These are phyloP conservation scores for Torulaspora globosa DNA, from an alignment of 1,139 yeast genomes.

Conservation along the genomic window DNA sequence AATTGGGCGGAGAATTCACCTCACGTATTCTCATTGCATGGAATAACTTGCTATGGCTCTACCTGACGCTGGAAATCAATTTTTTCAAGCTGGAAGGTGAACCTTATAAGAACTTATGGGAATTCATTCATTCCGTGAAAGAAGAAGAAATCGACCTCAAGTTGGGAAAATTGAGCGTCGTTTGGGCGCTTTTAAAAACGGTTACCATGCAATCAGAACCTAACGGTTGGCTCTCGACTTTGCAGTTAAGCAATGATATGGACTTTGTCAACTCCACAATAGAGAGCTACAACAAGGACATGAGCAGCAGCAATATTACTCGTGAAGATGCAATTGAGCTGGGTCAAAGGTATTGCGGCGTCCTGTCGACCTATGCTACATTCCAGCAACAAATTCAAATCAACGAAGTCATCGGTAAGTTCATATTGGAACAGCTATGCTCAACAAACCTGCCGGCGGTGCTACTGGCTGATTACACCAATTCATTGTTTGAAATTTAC, in stretches of 20 bases:
- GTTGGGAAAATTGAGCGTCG: slow-evolving; percentile 50
- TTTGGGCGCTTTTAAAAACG: slow-evolving; percentile 58
- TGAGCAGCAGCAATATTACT: slow-evolving; percentile 14
- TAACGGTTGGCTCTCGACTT: slow-evolving; percentile 17
- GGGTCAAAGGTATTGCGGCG: slow-evolving; percentile 40
- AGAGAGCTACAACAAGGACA: slow-evolving; percentile 23
- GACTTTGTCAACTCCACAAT: slow-evolving; percentile 24
- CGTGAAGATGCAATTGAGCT: slow-evolving; percentile 27
- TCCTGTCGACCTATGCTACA: slow-evolving; percentile 54
- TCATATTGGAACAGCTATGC: slow-evolving; percentile 40
- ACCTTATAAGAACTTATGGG: slow-evolving; percentile 41
- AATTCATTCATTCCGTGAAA: slow-evolving; percentile 27
- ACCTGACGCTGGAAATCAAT: slow-evolving; percentile 25
- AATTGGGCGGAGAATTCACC: slow-evolving; percentile 44
- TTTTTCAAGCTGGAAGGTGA: slow-evolving; percentile 23
- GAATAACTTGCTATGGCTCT: slow-evolving; percentile 64
- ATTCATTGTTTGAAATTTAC: slow-evolving; percentile 70
- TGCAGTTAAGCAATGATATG: slow-evolving; percentile 25
- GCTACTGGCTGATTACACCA: slow-evolving; percentile 56
- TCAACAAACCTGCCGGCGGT: slow-evolving; percentile 31
- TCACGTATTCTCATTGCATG: slow-evolving; percentile 60
- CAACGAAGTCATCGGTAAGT: slow-evolving; percentile 47
- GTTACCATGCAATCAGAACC: slow-evolving; percentile 17
- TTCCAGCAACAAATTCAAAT: slow-evolving; percentile 45
- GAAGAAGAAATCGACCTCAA: slow-evolving; percentile 41